Conservation (phyloP, 1,139 yeast genomes). For the Pichia sp. region DNA sequence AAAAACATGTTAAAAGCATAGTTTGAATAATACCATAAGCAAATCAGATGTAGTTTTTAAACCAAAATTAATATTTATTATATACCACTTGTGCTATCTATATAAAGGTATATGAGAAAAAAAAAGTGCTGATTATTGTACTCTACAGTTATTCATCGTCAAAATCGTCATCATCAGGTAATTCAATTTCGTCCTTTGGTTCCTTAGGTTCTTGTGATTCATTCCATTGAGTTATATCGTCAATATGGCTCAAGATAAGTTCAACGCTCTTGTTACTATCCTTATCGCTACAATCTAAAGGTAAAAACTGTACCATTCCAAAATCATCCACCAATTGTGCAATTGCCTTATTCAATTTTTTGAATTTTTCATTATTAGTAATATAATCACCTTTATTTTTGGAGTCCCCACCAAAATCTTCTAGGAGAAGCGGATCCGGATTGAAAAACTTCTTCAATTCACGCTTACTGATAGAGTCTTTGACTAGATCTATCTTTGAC, state of each 20-base stretch:
- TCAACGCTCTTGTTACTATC: conserved; percentile 55
- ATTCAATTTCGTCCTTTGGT: conserved; percentile 69
- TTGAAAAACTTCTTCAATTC: conserved; percentile 78
- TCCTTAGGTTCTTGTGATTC: conserved; percentile 96
- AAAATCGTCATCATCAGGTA: conserved; percentile 32
- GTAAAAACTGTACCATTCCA: conserved; percentile 96
- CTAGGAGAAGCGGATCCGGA: conserved; percentile 80
- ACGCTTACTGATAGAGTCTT: conserved; percentile 62
- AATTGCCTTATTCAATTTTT: conserved; percentile 67
- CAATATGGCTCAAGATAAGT: conserved; percentile 83
- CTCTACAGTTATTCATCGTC: neutral
- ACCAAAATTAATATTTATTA: neutral
- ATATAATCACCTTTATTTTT: conserved; percentile 31
- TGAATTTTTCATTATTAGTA: conserved; percentile 59
- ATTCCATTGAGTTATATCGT: conserved; percentile 96
- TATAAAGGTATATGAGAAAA: neutral
- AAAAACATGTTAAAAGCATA: too few relatives aligned
- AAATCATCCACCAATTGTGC: conserved; percentile 92
- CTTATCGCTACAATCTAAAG: conserved; percentile 76
- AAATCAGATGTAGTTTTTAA: neutral
- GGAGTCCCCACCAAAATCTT: conserved; percentile 23
- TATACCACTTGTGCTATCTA: neutral
- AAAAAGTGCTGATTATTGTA: too few relatives aligned
- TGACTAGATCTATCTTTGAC: conserved; percentile 79
- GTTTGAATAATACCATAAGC: too few relatives aligned